These are phyloP conservation scores for Lizonia empirigonia DNA, from an alignment of 2,329 filamentous ascomycete genomes.

Conservation along the genomic window DNA sequence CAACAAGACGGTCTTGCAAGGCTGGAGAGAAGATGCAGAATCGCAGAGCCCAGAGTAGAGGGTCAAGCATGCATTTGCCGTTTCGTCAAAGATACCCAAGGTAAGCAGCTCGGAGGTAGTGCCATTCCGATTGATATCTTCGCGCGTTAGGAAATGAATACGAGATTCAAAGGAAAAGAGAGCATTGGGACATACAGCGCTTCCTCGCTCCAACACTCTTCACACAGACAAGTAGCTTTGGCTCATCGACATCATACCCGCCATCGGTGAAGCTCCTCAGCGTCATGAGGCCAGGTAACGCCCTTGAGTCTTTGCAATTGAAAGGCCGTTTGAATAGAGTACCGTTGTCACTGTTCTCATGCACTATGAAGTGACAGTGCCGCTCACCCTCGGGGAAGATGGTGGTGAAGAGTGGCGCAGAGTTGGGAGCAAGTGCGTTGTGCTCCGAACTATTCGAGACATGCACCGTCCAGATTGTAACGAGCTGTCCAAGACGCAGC, in stretches of 20 bases:
- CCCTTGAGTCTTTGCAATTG: slow-evolving; percentile 45
- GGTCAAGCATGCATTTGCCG: slow-evolving; percentile 58
- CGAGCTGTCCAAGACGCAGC: slow-evolving; percentile 59
- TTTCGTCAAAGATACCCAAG: slow-evolving; percentile 64
- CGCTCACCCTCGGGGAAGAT: slow-evolving; percentile 64
- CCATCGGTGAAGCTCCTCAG: slow-evolving; percentile 60
- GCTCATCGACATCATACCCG: slow-evolving; percentile 59
- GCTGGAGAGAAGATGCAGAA: slow-evolving; percentile 53
- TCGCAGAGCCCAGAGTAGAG: slow-evolving; percentile 60
- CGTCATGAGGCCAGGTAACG: slow-evolving; percentile 60
- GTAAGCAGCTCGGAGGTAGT: slow-evolving; percentile 55
- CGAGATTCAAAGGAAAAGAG: background rate
- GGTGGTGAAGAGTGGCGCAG: slow-evolving; percentile 59
- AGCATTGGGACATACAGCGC: slow-evolving; percentile 44
- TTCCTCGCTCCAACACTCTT: slow-evolving; percentile 62
- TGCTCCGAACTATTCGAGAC: slow-evolving; percentile 56
- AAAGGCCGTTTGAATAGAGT: slow-evolving; percentile 56
- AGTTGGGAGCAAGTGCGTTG: slow-evolving; percentile 48
- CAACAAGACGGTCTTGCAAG: slow-evolving; percentile 58
- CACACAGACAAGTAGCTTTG: slow-evolving; percentile 62
- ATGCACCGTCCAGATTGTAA: slow-evolving; percentile 64
- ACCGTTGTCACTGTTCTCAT: slow-evolving; percentile 55
- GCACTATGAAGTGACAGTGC: slow-evolving; percentile 60
- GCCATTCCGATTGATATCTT: slow-evolving; percentile 56
- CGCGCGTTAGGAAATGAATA: background rate